Evolutionary conservation across 73 alveolate species (phyloP).

Genomic region (Tetrahymena borealis): DNA sequence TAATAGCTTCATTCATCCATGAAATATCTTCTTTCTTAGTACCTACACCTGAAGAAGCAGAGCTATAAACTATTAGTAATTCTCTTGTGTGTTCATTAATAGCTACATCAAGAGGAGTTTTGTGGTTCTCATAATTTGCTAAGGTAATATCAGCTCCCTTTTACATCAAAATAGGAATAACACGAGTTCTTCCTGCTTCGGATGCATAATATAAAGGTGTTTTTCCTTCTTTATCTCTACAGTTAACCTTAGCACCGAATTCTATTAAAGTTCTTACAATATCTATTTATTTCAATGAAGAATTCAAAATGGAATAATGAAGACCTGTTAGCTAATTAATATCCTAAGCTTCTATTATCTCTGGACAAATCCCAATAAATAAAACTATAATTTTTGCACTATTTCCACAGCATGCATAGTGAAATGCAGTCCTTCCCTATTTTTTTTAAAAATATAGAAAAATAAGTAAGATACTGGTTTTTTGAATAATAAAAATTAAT

Average conservation of each 20-base stretch:
- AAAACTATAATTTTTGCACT: neutral
- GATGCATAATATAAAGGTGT: conserved; percentile 68
- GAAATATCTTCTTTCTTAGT: neutral
- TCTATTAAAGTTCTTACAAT: conserved; percentile 52
- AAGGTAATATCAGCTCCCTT: conserved; percentile 59
- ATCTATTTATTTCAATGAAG: conserved; percentile 46
- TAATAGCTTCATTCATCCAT: conserved; percentile 5
- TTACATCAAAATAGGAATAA: conserved; percentile 56
- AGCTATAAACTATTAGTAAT: conserved; percentile 6
- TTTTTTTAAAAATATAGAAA: neutral
- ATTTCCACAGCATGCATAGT: neutral
- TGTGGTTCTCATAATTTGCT: conserved; percentile 37
- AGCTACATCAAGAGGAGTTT: conserved; percentile 67
- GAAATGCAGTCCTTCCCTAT: neutral
- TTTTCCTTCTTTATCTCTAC: conserved; percentile 66
- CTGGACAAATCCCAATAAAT: neutral
- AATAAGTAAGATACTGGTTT: too few species aligned
- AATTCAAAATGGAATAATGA: conserved; percentile 60
- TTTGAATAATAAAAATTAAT: too few species aligned
- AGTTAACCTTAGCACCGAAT: conserved; percentile 54
- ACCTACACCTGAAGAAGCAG: conserved; percentile 9
- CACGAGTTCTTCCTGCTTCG: conserved; percentile 58
- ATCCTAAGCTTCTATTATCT: neutral
- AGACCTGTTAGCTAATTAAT: conserved; percentile 34
- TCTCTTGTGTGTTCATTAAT: conserved; percentile 40